Evolutionary conservation across 805 yeast species (phyloP).

Genomic region (Candida coquimbonensis): DNA sequence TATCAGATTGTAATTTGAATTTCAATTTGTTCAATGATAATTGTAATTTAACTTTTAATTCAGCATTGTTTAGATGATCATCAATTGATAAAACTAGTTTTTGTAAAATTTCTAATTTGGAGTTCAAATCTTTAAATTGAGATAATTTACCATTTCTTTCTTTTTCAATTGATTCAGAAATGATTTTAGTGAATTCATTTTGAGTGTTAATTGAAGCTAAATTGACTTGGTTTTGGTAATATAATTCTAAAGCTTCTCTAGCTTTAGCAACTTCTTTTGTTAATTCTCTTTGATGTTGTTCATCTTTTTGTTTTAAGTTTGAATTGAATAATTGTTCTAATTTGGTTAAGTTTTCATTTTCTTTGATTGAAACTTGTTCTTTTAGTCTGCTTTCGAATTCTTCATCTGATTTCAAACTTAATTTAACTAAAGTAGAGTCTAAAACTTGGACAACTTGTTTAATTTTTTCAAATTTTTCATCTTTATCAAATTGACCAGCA

Average conservation of each 20-base stretch:
- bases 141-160: constrained; percentile 79
- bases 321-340: constrained; percentile 54
- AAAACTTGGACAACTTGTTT: constrained; percentile 12
- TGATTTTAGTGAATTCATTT: constrained; percentile 52
- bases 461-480: constrained; percentile 10
- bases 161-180: constrained; percentile 51
- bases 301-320: constrained; percentile 55
- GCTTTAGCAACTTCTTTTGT: constrained; percentile 61
- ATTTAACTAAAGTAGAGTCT: constrained; percentile 16
- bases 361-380: constrained; percentile 28
- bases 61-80: constrained; percentile 30
- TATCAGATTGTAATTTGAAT: constrained; percentile 31
- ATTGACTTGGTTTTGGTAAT: constrained; percentile 67
- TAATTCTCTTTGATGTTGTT: constrained; percentile 51
- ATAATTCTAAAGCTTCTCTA: constrained; percentile 53
- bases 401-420: constrained; percentile 9
- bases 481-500: constrained; percentile 14
- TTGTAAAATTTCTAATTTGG: constrained; percentile 49
- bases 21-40: constrained; percentile 37
- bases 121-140: constrained; percentile 52
- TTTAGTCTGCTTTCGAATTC: constrained; percentile 13
- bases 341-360: constrained; percentile 50
- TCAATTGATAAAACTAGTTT: constrained; percentile 39
- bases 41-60: constrained; percentile 34
- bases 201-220: constrained; percentile 64